Conservation (phyloP, 768 basidiomycete genomes). For the Cyathus striatus region DNA sequence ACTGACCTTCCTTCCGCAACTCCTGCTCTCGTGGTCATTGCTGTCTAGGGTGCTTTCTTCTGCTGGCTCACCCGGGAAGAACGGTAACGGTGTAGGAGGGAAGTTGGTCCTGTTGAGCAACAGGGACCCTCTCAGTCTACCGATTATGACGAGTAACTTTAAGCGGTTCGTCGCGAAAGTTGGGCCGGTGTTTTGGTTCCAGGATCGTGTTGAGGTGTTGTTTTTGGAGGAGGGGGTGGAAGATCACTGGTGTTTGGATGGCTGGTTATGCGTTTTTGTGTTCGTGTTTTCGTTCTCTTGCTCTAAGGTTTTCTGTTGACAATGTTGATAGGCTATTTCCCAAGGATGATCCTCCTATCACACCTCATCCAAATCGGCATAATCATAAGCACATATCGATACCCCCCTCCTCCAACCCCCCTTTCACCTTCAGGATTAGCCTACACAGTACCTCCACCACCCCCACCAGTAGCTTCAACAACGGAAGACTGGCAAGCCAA, state of each 20-base stretch:
- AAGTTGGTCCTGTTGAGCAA: neutral
- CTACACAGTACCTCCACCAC: constrained; percentile 19
- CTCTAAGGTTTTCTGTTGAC: neutral
- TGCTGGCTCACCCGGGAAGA: constrained; percentile 5
- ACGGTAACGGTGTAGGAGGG: constrained; percentile 14
- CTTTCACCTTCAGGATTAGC: constrained; percentile 4
- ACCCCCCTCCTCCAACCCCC: constrained; percentile 18
- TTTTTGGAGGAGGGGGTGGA: constrained; percentile 81
- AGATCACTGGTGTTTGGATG: constrained; percentile 70
- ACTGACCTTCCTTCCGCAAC: constrained; percentile 29
- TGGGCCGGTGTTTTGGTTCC: constrained; percentile 87
- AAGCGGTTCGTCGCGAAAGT: constrained; percentile 71
- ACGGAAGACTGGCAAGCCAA: constrained; percentile 83
- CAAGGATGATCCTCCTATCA: constrained; percentile 66
- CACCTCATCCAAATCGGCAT: constrained; percentile 56
- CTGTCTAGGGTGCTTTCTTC: constrained; percentile 9
- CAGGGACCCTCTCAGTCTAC: constrained; percentile 66
- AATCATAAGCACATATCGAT: constrained; percentile 64
- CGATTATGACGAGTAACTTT: constrained; percentile 75
- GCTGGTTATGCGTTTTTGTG: constrained; percentile 75
- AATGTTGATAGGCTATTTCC: constrained; percentile 60
- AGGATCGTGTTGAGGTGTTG: constrained; percentile 83
- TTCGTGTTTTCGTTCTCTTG: constrained; percentile 28
- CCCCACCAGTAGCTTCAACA: constrained; percentile 46
- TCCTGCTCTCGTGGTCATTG: constrained; percentile 27